These are phyloP conservation scores for Colletotrichum lupini DNA, from an alignment of 2,329 filamentous ascomycete species.

Conservation along the genomic window DNA sequence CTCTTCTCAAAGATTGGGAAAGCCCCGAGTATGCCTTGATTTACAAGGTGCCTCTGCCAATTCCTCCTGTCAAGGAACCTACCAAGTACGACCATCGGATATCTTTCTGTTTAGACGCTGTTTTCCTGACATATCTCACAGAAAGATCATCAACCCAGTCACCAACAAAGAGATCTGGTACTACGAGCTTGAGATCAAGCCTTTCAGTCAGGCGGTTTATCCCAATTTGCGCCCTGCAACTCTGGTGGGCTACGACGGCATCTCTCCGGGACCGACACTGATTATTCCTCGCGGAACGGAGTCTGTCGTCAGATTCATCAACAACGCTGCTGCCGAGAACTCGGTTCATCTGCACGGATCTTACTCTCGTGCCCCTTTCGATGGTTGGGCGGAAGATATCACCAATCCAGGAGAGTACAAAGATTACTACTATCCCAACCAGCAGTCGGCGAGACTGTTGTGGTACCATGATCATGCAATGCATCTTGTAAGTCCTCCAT, in stretches of 20 bases:
- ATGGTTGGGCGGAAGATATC: slow-evolving; percentile 65
- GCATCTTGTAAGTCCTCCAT: slow-evolving; percentile 40
- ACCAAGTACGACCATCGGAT: slow-evolving; percentile 47
- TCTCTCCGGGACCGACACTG: slow-evolving; percentile 60
- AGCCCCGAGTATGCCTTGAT: slow-evolving; percentile 38
- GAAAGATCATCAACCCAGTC: slow-evolving; percentile 47
- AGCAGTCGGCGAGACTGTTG: slow-evolving; percentile 60
- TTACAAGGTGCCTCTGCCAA: slow-evolving; percentile 51
- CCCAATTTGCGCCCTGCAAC: slow-evolving; percentile 45
- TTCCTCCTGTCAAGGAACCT: slow-evolving; percentile 54
- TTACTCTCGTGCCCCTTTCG: slow-evolving; percentile 53
- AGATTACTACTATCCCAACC: slow-evolving; percentile 72
- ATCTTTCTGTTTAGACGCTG: neutral
- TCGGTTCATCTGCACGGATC: slow-evolving; percentile 68
- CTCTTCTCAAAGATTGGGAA: slow-evolving; percentile 37
- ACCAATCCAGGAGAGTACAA: slow-evolving; percentile 64
- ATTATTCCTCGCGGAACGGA: slow-evolving; percentile 56
- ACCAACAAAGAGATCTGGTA: slow-evolving; percentile 48
- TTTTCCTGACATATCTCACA: slow-evolving; percentile 18
- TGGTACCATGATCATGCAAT: slow-evolving; percentile 67
- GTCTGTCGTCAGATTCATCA: slow-evolving; percentile 61
- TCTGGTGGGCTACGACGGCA: slow-evolving; percentile 58
- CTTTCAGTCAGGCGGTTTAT: slow-evolving; percentile 50
- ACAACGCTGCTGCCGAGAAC: slow-evolving; percentile 55
- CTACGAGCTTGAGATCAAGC: slow-evolving; percentile 48